A percentile compares a stretch with the other conserved stretches of the same genome.
Conservation (phyloP, 2,329 filamentous ascomycete species). For the Berkeleyomyces basicola region DNA sequence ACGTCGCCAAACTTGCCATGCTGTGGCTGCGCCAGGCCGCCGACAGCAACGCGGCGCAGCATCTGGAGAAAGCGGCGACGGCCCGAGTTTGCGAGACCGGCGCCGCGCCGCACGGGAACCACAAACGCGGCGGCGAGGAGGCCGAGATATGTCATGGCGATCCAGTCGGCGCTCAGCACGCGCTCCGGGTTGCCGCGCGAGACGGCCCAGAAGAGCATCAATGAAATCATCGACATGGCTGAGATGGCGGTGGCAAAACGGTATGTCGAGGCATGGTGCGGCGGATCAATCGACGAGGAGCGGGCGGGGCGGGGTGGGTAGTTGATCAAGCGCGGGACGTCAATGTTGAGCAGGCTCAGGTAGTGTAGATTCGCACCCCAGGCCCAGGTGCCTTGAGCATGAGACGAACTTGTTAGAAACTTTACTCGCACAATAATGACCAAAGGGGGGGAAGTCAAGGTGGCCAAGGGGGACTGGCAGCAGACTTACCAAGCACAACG, state of each 20-base stretch:
- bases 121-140: conserved; percentile 55
- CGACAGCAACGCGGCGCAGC: conserved; percentile 62
- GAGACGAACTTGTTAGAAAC: conserved; percentile 1
- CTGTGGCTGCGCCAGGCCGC: conserved; percentile 68
- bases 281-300: conserved; percentile 48
- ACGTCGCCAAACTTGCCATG: conserved; percentile 94
- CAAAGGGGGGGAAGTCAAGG: background rate
- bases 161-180: conserved; percentile 64
- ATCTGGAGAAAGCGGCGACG: conserved; percentile 60
- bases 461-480: background rate
- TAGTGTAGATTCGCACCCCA: conserved; percentile 89
- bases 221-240: conserved; percentile 50
- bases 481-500: conserved; percentile 57
- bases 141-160: conserved; percentile 71
- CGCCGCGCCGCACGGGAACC: conserved; percentile 45
- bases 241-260: conserved; percentile 67
- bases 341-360: conserved; percentile 63
- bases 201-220: conserved; percentile 68
- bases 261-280: conserved; percentile 72
- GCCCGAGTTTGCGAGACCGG: conserved; percentile 43
- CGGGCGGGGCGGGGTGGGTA: conserved; percentile 69
- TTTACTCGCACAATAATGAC: background rate
- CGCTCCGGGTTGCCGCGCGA: conserved; percentile 53
- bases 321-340: conserved; percentile 70
- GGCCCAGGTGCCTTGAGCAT: conserved; percentile 63